phyloP scores from a whole-genome alignment of 495 filamentous ascomycete genomes.

The Jackrogersella multiformis region DNA sequence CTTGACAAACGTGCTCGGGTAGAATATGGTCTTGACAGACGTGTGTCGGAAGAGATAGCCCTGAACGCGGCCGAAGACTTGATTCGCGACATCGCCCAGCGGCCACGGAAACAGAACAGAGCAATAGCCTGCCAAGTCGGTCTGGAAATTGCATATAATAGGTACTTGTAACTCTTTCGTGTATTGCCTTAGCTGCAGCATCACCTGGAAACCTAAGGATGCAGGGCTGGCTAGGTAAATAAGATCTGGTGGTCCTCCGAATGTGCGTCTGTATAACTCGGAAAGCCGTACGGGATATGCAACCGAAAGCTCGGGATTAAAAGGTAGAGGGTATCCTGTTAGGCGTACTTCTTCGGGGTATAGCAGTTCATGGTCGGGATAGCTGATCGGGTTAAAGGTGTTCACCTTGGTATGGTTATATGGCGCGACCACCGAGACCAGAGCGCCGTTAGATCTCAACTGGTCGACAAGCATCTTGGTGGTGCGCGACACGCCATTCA shows the following conservation, averaged over 20 bases:
- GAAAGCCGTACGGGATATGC: slow-evolving; percentile 69
- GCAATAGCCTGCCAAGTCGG: slow-evolving; percentile 70
- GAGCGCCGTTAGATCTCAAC: slow-evolving; percentile 62
- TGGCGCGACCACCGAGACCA: slow-evolving; percentile 68
- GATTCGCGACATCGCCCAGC: slow-evolving; percentile 63
- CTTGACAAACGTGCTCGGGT: slow-evolving; percentile 65
- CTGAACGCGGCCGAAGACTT: slow-evolving; percentile 63
- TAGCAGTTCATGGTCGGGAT: not conserved
- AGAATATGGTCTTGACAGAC: slow-evolving; percentile 68
- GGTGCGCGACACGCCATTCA: slow-evolving; percentile 72
- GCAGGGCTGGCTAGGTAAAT: slow-evolving; percentile 73
- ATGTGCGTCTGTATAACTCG: slow-evolving; percentile 61
- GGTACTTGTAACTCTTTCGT: slow-evolving; percentile 58
- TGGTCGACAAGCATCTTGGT: slow-evolving; percentile 70
- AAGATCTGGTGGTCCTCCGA: slow-evolving; percentile 59
- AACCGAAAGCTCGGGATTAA: slow-evolving; percentile 70
- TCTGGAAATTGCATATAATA: slow-evolving; percentile 71
- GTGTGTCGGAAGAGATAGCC: slow-evolving; percentile 66
- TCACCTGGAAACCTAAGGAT: slow-evolving; percentile 70
- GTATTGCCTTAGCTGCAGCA: slow-evolving; percentile 65
- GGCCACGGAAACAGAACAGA: slow-evolving; percentile 68
- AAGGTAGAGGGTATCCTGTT: slow-evolving; percentile 68
- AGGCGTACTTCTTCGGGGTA: slow-evolving; percentile 53
- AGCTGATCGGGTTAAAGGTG: slow-evolving; percentile 42
- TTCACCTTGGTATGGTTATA: slow-evolving; percentile 52